A percentile compares a stretch with the other conserved stretches of the same genome.
These are phyloP conservation scores for Aspergillus intermedius DNA, from an alignment of 2,329 filamentous ascomycete species.

Conservation along the genomic window DNA sequence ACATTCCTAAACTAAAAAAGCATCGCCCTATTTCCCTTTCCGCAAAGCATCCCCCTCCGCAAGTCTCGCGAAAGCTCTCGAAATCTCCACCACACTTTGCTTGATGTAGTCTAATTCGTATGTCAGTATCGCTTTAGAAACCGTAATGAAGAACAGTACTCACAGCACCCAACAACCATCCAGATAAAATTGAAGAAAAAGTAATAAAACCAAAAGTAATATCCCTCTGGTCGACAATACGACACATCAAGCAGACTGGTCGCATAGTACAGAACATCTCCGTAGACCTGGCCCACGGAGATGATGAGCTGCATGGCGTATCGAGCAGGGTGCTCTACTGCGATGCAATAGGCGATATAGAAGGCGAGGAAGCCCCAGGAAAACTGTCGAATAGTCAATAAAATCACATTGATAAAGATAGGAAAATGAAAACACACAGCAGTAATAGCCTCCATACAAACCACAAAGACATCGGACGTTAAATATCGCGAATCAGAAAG, in stretches of 20 bases:
- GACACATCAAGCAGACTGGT: conserved; percentile 43
- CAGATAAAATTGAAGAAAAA: conserved; percentile 52
- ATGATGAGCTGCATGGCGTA: conserved; percentile 48
- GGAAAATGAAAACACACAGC: conserved; percentile 46
- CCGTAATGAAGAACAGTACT: conserved; percentile 2
- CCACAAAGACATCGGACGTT: conserved; percentile 68
- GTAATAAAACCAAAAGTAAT: conserved; percentile 54
- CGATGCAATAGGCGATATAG: conserved; percentile 44
- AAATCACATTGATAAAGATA: neutral
- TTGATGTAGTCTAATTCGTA: neutral
- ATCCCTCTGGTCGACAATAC: conserved; percentile 49
- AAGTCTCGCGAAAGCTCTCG: neutral
- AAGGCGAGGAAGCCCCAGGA: conserved; percentile 51
- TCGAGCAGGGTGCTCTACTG: conserved; percentile 44
- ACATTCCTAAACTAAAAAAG: neutral
- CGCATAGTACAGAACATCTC: conserved; percentile 51
- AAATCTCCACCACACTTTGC: neutral
- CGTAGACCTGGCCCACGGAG: conserved; percentile 51
- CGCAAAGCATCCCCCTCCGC: neutral
- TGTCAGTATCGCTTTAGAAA: neutral
- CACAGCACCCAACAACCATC: conserved; percentile 46
- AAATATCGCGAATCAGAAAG: conserved; percentile 79
- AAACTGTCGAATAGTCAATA: conserved; percentile 22
- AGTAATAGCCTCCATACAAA: conserved; percentile 77
- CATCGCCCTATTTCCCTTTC: neutral